A percentile compares a stretch with the other conserved stretches of the same genome.
phyloP scores from a whole-genome alignment of 495 filamentous ascomycete species.

The Neurospora sp. region DNA sequence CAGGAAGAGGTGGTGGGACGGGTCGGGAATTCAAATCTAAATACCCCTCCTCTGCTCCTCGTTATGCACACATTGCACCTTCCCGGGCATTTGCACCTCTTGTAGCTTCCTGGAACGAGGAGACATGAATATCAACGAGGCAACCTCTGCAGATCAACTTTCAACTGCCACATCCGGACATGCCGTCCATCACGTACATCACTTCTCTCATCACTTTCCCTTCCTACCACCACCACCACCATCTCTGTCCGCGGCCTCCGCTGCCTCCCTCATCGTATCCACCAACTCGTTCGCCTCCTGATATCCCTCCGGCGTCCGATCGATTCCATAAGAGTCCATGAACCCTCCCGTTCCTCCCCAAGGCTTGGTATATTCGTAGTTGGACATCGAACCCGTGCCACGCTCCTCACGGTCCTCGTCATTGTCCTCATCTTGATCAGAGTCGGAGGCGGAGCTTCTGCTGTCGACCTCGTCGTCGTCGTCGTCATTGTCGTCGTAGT shows the following conservation, averaged over 20 bases:
- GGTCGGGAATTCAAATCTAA: not conserved
- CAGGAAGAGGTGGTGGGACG: not conserved
- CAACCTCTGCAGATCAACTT: not conserved
- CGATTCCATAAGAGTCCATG: not conserved
- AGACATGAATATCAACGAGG: not conserved
- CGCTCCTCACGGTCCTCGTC: not conserved
- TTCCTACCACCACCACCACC: not conserved
- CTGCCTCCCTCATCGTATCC: not conserved
- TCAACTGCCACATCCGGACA: not conserved
- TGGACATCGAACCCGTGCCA: not conserved
- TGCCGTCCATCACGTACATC: not conserved
- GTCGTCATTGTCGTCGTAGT: no score
- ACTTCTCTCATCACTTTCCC: not conserved
- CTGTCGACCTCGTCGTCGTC: no score
- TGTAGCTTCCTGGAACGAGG: not conserved
- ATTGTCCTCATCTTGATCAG: no score
- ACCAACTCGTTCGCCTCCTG: not conserved
- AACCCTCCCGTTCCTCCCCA: not conserved
- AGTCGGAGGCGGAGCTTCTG: no score
- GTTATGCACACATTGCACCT: not conserved
- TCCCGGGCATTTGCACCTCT: not conserved
- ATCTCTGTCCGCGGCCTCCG: not conserved
- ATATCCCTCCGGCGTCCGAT: not conserved
- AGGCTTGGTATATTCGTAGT: not conserved
- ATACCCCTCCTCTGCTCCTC: not conserved